Evolutionary conservation across 129 eudicot genomes (phyloP).

Genomic region (Flaveria sonorensis): DNA sequence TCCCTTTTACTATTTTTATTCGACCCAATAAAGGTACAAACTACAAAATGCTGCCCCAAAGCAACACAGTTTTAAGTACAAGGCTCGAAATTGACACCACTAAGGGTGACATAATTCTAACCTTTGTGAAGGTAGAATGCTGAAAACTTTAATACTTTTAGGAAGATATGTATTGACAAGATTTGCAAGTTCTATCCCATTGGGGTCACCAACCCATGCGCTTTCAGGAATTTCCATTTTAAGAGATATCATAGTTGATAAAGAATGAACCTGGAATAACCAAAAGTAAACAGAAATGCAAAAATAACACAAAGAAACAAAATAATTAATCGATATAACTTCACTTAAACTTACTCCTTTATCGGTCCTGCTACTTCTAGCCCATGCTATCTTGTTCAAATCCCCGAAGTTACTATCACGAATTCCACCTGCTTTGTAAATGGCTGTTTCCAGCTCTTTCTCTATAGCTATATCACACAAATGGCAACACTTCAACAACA

Average conservation of each 20-base stretch:
- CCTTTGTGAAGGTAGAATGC: conserved; percentile 91
- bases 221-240: conserved; percentile 91
- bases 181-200: conserved; percentile 77
- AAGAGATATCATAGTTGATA: conserved; percentile 91
- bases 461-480: conserved; percentile 70
- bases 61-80: background rate
- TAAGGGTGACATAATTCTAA: conserved; percentile 29
- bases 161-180: conserved; percentile 75
- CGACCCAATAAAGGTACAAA: background rate
- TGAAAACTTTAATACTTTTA: conserved; percentile 70
- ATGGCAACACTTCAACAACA: conserved; percentile 26
- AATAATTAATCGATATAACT: conserved; percentile 1
- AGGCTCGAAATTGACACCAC: background rate
- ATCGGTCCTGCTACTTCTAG: conserved; percentile 95
- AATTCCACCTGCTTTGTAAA: conserved; percentile 87
- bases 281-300: conserved; percentile 1
- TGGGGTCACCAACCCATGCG: conserved; percentile 81
- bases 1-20: background rate
- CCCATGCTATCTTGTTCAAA: conserved; percentile 85
- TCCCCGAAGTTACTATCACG: conserved; percentile 86
- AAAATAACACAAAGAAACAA: background rate
- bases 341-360: conserved; percentile 74
- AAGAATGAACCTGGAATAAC: conserved; percentile 76
- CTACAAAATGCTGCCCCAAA: background rate
- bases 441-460: conserved; percentile 78